Evolutionary conservation across 352 stramenopile species (phyloP), one percentile per base, ranked within the genome.

Genomic region (Halophytophthora polymorphica): DNA sequence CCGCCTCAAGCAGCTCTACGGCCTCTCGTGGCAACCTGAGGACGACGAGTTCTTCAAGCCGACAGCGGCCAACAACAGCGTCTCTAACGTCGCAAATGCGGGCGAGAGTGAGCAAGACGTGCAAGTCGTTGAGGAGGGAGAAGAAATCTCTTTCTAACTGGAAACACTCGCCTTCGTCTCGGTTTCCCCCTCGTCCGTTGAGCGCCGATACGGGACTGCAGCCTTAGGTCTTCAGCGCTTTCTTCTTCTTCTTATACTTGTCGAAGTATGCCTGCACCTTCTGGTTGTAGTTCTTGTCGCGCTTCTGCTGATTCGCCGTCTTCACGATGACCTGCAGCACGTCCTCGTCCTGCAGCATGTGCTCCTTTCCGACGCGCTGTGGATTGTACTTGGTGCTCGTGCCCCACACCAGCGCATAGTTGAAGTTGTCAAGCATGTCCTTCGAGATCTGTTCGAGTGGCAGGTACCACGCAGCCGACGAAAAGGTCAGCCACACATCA

Each of bases 301-400:
- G 87, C 73, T 98, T 98, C 69, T 99, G 92, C 70, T 99, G 96
- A 58, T 96, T 98, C 23, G 98, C 96, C 2, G 97, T 99, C 71
- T 99, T 98, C 31, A 96, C 96, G 17, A 99, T 96, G 53, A 99
- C 96, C 61, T 98, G 93, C 41, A 98, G 65, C 19, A 99, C 97
- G 71, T 99, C 97, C 78, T 99, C 96, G 73, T 99, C 97, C 29
- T 95, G 64, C 11, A 99, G 70, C 14, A 86, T 72, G 64, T 99
- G 97, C 45, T 90, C 86, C 41, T 98, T 88, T 46, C 97, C 97
- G 33, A 93, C 82, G 49, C 95, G 88, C 77, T 99, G 96, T 8
- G 97, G 97, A 47, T 98, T 96, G 71, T 99, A 98, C 64, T 99
- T 99, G 18, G 96, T 98, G 55, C 85, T 98, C 23, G 86, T 97